Conservation (phyloP, 176 grass and related monocot species). For the Carex myosuroides region DNA sequence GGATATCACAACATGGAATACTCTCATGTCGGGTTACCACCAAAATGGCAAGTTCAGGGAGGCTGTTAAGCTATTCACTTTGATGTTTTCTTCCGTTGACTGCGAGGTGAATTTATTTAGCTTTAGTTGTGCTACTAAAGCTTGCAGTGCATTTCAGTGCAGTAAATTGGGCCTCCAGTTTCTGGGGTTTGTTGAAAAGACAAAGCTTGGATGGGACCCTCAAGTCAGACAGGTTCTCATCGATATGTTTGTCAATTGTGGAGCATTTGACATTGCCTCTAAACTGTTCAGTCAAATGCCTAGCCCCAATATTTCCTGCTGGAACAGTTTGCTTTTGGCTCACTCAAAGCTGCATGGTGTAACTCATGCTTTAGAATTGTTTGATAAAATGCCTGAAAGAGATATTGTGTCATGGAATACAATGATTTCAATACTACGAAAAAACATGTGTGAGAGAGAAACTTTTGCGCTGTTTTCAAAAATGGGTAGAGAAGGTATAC, state of each 20-base stretch:
- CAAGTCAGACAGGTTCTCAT: conserved; percentile 49
- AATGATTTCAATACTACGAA: conserved; percentile 63
- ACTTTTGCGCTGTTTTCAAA: conserved; percentile 53
- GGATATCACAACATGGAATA: conserved; percentile 79
- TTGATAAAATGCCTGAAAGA: conserved; percentile 61
- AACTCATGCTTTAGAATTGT: conserved; percentile 49
- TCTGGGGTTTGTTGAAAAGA: conserved; percentile 60
- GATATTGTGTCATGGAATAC: conserved; percentile 91
- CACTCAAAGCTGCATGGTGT: conserved; percentile 46
- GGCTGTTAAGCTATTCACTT: conserved; percentile 38
- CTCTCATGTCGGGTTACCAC: conserved; percentile 72
- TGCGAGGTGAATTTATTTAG: conserved; percentile 59
- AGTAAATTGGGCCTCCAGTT: conserved; percentile 48
- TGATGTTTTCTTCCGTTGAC: conserved; percentile 32
- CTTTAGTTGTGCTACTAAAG: conserved; percentile 54
- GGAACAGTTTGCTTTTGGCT: conserved; percentile 66
- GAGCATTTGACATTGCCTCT: conserved; percentile 42
- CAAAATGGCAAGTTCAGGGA: conserved; percentile 25
- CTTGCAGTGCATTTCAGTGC: conserved; percentile 48
- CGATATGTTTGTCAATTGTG: conserved; percentile 83
- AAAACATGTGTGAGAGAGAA: conserved; percentile 39
- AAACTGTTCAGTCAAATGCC: conserved; percentile 39
- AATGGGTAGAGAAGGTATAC: conserved; percentile 49
- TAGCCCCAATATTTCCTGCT: conserved; percentile 56
- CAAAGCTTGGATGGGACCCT: conserved; percentile 41